phyloP scores from a whole-genome alignment of 306 rosid species.

The Coriaria nepalensis region DNA sequence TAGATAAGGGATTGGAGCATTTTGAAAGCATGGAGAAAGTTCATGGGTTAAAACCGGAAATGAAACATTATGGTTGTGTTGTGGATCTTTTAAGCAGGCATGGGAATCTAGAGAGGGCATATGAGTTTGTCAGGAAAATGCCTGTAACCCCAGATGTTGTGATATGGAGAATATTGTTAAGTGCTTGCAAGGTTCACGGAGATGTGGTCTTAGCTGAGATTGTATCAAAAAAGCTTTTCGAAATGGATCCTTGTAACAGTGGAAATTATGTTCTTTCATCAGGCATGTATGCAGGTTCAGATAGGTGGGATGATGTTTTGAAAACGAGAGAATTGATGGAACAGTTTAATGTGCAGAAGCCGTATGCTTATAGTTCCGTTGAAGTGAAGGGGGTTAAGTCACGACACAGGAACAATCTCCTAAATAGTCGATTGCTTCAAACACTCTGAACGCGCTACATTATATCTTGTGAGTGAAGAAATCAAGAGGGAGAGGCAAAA shows the following conservation, averaged over 20 bases:
- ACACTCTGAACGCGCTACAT: no score
- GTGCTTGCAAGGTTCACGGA: conserved; percentile 70
- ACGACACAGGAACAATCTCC: conserved; percentile 13
- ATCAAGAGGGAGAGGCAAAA: no score
- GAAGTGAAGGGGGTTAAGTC: conserved; percentile 32
- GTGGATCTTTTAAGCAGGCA: conserved; percentile 82
- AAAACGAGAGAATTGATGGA: conserved; percentile 68
- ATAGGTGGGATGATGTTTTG: conserved; percentile 78
- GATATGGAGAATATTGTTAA: conserved; percentile 65
- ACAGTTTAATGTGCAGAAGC: conserved; percentile 49
- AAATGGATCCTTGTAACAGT: conserved; percentile 56
- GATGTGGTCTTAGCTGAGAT: conserved; percentile 60
- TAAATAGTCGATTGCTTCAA: conserved; percentile 7
- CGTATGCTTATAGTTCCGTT: conserved; percentile 61
- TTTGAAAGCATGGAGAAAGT: conserved; percentile 56
- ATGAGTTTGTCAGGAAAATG: conserved; percentile 53
- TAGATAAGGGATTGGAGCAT: conserved; percentile 57
- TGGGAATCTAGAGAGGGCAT: conserved; percentile 61
- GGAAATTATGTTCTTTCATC: conserved; percentile 68
- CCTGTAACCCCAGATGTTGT: conserved; percentile 54
- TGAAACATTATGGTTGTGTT: conserved; percentile 68
- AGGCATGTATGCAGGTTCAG: conserved; percentile 46
- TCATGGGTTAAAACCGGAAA: conserved; percentile 52
- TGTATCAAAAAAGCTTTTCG: conserved; percentile 57
- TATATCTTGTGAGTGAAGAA: no score